A percentile compares a stretch with the other conserved stretches of the same genome.
phyloP scores from a whole-genome alignment of 202 grass and related monocot species.

The Schoenoplectus tabernaemontani region DNA sequence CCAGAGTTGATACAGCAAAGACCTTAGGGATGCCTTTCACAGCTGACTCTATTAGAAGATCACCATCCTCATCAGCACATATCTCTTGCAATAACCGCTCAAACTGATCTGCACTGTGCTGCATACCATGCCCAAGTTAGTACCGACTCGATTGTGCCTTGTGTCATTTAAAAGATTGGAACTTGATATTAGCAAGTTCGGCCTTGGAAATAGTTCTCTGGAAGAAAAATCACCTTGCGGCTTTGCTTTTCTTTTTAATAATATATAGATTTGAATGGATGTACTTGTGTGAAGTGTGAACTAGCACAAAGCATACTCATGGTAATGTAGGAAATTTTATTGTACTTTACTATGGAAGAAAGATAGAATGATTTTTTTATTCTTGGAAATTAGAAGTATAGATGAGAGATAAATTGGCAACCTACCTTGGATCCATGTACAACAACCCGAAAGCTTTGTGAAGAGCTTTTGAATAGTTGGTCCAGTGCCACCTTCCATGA shows the following conservation, averaged over 20 bases:
- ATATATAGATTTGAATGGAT: neutral
- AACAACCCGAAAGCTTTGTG: conserved; percentile 96
- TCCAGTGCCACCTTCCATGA: conserved; percentile 93
- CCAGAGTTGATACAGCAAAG: conserved; percentile 93
- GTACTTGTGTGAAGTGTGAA: neutral
- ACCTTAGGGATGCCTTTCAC: conserved; percentile 93
- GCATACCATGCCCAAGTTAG: conserved; percentile 36
- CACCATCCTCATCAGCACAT: conserved; percentile 88
- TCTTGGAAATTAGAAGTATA: neutral
- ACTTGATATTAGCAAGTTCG: neutral
- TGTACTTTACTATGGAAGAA: neutral
- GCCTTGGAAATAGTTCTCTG: neutral
- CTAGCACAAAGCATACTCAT: neutral
- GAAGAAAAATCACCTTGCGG: neutral
- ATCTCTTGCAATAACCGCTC: conserved; percentile 90
- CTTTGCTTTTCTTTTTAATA: neutral
- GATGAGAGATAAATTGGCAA: neutral
- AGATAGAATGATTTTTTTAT: no score
- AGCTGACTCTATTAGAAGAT: conserved; percentile 95
- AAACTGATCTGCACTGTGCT: conserved; percentile 99
- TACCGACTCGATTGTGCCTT: conserved; percentile 9
- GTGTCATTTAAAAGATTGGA: conserved; percentile 7
- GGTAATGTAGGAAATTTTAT: neutral
- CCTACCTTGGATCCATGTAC: conserved; percentile 96
- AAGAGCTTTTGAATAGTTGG: conserved; percentile 98